phyloP scores from a whole-genome alignment of 164 flowering plant genomes.

The Sedum album region DNA sequence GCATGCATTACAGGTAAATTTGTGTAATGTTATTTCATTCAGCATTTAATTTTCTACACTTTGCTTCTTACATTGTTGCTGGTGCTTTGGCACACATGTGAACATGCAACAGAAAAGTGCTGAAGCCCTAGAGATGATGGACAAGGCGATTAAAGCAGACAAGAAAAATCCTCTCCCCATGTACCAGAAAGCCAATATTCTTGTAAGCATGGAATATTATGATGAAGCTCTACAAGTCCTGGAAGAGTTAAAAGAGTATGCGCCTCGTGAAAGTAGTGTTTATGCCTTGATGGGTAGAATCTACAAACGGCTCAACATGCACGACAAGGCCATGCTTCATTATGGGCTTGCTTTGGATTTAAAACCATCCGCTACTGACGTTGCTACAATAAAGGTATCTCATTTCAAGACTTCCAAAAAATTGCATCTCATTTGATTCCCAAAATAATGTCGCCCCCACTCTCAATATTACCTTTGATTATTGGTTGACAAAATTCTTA shows the following conservation, averaged over 20 bases:
- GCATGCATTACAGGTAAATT: slow-evolving; percentile 69
- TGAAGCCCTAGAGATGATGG: slow-evolving; percentile 84
- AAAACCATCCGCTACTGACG: slow-evolving; percentile 93
- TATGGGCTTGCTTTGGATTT: slow-evolving; percentile 88
- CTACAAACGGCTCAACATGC: slow-evolving; percentile 60
- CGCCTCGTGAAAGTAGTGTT: slow-evolving; percentile 89
- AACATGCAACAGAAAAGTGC: slow-evolving; percentile 49
- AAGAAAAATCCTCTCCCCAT: slow-evolving; percentile 91
- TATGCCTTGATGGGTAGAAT: slow-evolving; percentile 96
- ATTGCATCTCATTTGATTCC: background rate
- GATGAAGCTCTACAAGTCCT: slow-evolving; percentile 77
- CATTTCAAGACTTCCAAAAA: background rate
- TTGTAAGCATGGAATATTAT: slow-evolving; percentile 52
- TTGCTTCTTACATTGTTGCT: background rate
- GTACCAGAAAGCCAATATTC: slow-evolving; percentile 91
- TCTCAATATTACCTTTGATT: background rate
- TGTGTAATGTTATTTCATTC: no score
- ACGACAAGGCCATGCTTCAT: slow-evolving; percentile 88
- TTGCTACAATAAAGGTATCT: slow-evolving; percentile 76
- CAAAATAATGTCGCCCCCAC: background rate
- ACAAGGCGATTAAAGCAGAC: slow-evolving; percentile 82
- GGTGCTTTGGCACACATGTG: slow-evolving; percentile 1
- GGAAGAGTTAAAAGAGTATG: slow-evolving; percentile 85
- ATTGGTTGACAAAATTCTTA: background rate
- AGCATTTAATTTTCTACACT: no score